Conservation (phyloP, 2,329 filamentous ascomycete genomes). For the Diaporthe ampelina region DNA sequence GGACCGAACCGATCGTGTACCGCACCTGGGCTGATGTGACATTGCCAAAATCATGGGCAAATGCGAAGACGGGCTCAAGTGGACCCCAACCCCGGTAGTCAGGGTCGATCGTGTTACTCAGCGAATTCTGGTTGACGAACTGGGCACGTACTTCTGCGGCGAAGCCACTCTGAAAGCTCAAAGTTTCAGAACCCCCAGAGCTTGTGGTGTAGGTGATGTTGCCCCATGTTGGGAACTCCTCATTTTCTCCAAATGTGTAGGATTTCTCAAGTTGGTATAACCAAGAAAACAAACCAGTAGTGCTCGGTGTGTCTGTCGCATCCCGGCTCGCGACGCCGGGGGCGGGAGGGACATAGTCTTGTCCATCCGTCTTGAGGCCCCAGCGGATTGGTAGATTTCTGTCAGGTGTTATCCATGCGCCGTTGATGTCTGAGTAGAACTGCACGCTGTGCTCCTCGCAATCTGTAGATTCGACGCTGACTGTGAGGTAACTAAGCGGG, state of each 20-base stretch:
- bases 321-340: constrained; percentile 52
- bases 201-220: constrained; percentile 44
- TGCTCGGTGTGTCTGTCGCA: constrained; percentile 12
- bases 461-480: constrained; percentile 74
- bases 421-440: constrained; percentile 75
- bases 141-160: constrained; percentile 72
- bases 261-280: constrained; percentile 33
- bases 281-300: constrained; percentile 41
- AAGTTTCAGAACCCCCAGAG: constrained; percentile 32
- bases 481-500: constrained; percentile 80
- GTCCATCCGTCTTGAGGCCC: constrained; percentile 62
- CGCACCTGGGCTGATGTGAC: constrained; percentile 65
- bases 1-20: constrained; percentile 81
- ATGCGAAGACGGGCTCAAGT: constrained; percentile 83
- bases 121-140: constrained; percentile 74
- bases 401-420: constrained; percentile 83
- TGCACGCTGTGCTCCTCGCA: constrained; percentile 59
- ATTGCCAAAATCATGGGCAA: constrained; percentile 64
- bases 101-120: constrained; percentile 75
- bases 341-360: constrained; percentile 47
- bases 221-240: constrained; percentile 67
- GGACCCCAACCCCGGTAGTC: constrained; percentile 78
- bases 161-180: constrained; percentile 70
- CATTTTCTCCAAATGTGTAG: constrained; percentile 41
- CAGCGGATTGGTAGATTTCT: constrained; percentile 75